These are phyloP conservation scores for Podospora comata DNA, from an alignment of 495 filamentous ascomycete genomes.

Conservation along the genomic window DNA sequence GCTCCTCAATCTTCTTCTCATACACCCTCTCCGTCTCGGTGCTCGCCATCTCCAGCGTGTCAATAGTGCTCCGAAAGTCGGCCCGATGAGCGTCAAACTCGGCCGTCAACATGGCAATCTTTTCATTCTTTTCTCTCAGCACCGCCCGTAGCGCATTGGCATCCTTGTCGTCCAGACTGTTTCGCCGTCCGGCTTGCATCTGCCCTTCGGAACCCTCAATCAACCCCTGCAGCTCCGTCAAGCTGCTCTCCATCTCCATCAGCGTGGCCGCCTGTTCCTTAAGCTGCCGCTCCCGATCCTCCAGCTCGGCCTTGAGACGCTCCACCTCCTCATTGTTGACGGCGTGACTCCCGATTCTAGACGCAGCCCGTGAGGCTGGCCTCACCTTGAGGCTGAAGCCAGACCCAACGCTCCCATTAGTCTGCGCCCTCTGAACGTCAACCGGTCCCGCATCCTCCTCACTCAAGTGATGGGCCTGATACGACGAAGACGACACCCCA, in stretches of 20 bases:
- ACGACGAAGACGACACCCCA: conserved; percentile 36
- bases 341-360: conserved; percentile 28
- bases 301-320: conserved; percentile 62
- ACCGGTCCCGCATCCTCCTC: conserved; percentile 60
- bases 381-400: conserved; percentile 48
- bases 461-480: conserved; percentile 32
- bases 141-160: conserved; percentile 71
- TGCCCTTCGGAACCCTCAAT: conserved; percentile 52
- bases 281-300: conserved; percentile 81
- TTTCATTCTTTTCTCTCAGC: conserved; percentile 93
- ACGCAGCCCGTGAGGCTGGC: conserved; percentile 46
- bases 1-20: conserved; percentile 83
- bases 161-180: conserved; percentile 75
- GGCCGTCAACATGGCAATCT: conserved; percentile 82
- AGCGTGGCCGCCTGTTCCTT: conserved; percentile 79
- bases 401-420: conserved; percentile 48
- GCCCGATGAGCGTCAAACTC: conserved; percentile 96
- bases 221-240: conserved; percentile 69
- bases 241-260: conserved; percentile 77
- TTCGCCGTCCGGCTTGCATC: conserved; percentile 36
- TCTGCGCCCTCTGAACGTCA: conserved; percentile 50
- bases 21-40: conserved; percentile 98
- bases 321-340: conserved; percentile 64
- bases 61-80: conserved; percentile 94
- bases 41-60: conserved; percentile 92